phyloP scores from a whole-genome alignment of 1,139 yeast genomes.

The Yamadazyma blattariae region DNA sequence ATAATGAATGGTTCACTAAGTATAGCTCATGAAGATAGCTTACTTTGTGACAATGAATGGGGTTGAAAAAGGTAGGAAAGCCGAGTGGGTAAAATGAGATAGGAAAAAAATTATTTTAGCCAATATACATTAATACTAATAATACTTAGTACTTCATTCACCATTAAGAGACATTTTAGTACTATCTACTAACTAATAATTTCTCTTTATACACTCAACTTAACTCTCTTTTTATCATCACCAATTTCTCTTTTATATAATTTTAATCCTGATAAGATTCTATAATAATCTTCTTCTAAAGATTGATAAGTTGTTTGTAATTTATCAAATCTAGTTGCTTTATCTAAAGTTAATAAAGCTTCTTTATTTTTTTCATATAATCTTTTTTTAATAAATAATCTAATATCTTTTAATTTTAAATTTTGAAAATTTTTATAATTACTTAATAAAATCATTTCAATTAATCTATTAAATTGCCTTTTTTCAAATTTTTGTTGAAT shows the following conservation, averaged over 20 bases:
- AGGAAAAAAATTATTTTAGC: no score
- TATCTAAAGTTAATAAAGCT: constrained; percentile 65
- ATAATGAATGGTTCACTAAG: no score
- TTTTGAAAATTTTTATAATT: constrained; percentile 26
- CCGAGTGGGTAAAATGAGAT: no score
- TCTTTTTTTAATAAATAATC: constrained; percentile 68
- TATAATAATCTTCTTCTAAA: constrained; percentile 64
- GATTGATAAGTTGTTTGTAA: constrained; percentile 73
- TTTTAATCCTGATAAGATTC: constrained; percentile 45
- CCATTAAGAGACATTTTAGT: no score
- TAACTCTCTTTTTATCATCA: constrained; percentile 9
- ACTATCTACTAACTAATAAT: no score
- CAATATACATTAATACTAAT: no score
- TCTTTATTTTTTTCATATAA: constrained; percentile 77
- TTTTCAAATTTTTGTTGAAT: constrained; percentile 59
- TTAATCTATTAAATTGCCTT: constrained; percentile 72
- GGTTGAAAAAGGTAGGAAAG: no score
- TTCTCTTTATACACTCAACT: constrained; percentile 5
- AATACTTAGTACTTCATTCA: no score
- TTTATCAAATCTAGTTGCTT: constrained; percentile 59
- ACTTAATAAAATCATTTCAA: constrained; percentile 71
- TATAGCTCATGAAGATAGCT: no score
- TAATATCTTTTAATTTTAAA: constrained; percentile 36
- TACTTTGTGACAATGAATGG: no score
- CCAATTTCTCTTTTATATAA: constrained; percentile 14